These are phyloP conservation scores for Escovopsis sp. DNA, from an alignment of 2,329 filamentous ascomycete genomes.

Conservation along the genomic window DNA sequence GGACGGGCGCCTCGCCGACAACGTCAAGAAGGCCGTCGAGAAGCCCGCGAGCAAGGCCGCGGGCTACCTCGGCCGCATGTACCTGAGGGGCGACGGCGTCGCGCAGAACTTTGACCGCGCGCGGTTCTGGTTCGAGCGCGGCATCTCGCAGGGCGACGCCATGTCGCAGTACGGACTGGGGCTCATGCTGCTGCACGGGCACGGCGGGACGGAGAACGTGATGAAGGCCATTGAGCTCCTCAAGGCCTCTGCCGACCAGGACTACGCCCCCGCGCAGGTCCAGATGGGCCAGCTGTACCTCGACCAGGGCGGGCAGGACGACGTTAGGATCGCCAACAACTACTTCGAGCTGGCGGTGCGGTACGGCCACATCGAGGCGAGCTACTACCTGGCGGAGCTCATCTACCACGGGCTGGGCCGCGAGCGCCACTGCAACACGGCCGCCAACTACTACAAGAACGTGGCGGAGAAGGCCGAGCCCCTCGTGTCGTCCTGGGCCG, in stretches of 20 bases:
- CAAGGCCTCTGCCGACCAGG: conserved; percentile 65
- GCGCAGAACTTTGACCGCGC: conserved; percentile 66
- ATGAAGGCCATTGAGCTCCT: conserved; percentile 62
- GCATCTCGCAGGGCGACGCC: conserved; percentile 59
- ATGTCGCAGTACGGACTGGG: conserved; percentile 77
- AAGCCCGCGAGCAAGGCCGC: conserved; percentile 72
- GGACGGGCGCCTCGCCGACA: conserved; percentile 60
- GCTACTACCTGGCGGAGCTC: conserved; percentile 86
- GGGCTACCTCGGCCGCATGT: conserved; percentile 80
- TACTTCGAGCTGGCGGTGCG: conserved; percentile 81
- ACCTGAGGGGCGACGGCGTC: conserved; percentile 72
- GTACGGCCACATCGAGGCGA: conserved; percentile 74
- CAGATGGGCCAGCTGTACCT: conserved; percentile 72
- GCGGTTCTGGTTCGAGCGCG: conserved; percentile 69
- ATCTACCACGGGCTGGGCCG: conserved; percentile 66
- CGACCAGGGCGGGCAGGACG: conserved; percentile 58
- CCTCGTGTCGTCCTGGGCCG: conserved; percentile 61
- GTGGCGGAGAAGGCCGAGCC: conserved; percentile 61
- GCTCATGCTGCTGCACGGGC: conserved; percentile 67
- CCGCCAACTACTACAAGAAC: conserved; percentile 69
- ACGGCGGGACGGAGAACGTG: conserved; percentile 55
- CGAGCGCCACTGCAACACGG: conserved; percentile 63
- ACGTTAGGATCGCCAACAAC: conserved; percentile 61
- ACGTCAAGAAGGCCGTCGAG: conserved; percentile 55
- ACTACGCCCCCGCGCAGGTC: conserved; percentile 67